A percentile compares a stretch with the other conserved stretches of the same genome.
Conservation (phyloP, 768 basidiomycete species). For the Leucogyrophana mollusca region DNA sequence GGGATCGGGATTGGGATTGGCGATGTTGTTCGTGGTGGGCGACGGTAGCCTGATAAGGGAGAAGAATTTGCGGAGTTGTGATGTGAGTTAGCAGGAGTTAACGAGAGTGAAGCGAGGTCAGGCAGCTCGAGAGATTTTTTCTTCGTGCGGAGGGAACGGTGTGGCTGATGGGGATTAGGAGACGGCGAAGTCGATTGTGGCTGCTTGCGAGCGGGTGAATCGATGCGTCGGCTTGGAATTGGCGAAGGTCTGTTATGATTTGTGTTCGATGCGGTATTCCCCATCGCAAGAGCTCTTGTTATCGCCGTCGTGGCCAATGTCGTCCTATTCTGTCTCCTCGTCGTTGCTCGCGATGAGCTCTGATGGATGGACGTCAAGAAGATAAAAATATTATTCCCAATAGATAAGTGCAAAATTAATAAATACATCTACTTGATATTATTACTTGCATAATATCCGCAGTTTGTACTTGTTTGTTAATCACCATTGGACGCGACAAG, state of each 20-base stretch:
- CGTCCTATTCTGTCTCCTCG: slow-evolving; percentile 11
- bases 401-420: too few relatives aligned
- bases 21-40: slow-evolving; percentile 41
- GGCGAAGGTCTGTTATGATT: slow-evolving; percentile 27
- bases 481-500: too few relatives aligned
- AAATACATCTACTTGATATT: too few relatives aligned
- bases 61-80: slow-evolving; percentile 37
- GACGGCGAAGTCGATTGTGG: slow-evolving; percentile 34
- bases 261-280: slow-evolving; percentile 30
- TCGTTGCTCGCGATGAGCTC: slow-evolving; percentile 21
- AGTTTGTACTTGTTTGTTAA: too few relatives aligned
- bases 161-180: slow-evolving; percentile 43
- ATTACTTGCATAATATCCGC: too few relatives aligned
- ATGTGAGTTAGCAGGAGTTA: slow-evolving; percentile 40
- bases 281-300: slow-evolving; percentile 27
- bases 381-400: too few relatives aligned
- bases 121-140: slow-evolving; percentile 76
- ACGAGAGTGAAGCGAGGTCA: slow-evolving; percentile 57
- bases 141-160: slow-evolving; percentile 63
- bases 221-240: slow-evolving; percentile 23
- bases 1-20: slow-evolving; percentile 50
- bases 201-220: slow-evolving; percentile 16
- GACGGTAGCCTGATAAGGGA: slow-evolving; percentile 40
- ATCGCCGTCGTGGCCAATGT: slow-evolving; percentile 13
- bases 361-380: slow-evolving; percentile 36